Percentiles rank a stretch among this genome's conserved stretches.
Evolutionary conservation across 352 stramenopile genomes (phyloP).

Genomic region (Aphanomyces cochlioides): DNA sequence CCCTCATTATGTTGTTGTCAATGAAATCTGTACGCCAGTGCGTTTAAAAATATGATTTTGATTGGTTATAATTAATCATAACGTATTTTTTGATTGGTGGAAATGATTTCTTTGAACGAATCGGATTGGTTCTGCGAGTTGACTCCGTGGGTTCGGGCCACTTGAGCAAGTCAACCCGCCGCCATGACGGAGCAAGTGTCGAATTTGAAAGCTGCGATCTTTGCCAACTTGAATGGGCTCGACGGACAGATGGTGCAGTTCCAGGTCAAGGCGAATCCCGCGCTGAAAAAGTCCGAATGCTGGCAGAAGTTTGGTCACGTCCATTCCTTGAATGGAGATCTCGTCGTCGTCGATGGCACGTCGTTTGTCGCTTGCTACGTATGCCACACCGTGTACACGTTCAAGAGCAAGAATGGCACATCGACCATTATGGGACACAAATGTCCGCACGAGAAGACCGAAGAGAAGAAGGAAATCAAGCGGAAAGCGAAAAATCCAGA

Average conservation of each 20-base stretch:
- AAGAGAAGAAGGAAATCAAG: not conserved
- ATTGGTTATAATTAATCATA: not conserved
- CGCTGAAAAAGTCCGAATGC: constrained; percentile 28
- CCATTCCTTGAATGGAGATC: constrained; percentile 4
- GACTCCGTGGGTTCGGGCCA: constrained; percentile 1
- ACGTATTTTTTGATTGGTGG: not conserved
- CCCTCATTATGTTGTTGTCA: too few relatives aligned
- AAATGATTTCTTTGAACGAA: not conserved
- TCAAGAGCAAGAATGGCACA: constrained; percentile 31
- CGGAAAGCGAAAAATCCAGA: constrained; percentile 30
- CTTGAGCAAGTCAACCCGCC: constrained; percentile 8
- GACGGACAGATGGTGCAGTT: constrained; percentile 7
- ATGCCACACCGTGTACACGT: constrained; percentile 29
- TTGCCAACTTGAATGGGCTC: constrained; percentile 18
- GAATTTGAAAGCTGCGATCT: constrained; percentile 25
- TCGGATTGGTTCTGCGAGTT: not conserved
- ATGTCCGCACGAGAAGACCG: constrained; percentile 17
- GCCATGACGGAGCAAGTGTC: constrained; percentile 18
- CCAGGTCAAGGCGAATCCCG: constrained; percentile 23
- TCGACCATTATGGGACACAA: constrained; percentile 30
- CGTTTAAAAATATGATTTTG: not conserved
- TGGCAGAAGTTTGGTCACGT: constrained; percentile 28
- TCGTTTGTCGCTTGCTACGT: constrained; percentile 28
- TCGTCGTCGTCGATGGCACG: constrained; percentile 22
- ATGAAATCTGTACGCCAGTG: too few relatives aligned